Evolutionary conservation across 2,329 filamentous ascomycete species (phyloP).

Genomic region (Talaromyces sp.): DNA sequence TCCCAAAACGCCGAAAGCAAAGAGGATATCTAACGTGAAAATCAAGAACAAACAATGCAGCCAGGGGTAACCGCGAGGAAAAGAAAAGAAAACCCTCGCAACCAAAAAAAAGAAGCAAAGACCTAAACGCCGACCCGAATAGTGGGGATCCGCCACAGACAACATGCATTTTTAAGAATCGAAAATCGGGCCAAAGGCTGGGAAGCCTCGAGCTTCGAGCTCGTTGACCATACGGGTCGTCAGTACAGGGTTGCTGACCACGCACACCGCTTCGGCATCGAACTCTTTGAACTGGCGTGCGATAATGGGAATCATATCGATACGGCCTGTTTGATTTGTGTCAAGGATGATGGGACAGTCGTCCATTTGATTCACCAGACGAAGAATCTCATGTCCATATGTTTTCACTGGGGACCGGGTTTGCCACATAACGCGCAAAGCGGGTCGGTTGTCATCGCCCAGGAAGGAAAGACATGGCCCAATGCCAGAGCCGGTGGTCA

Average conservation of each 20-base stretch:
- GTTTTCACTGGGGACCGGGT: constrained; percentile 64
- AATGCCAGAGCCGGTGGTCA: constrained; percentile 74
- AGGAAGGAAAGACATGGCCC: constrained; percentile 69
- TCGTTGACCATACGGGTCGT: constrained; percentile 70
- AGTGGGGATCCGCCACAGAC: neutral
- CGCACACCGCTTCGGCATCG: constrained; percentile 68
- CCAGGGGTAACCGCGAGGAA: neutral
- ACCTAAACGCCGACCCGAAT: neutral
- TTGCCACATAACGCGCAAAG: constrained; percentile 68
- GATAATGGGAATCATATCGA: constrained; percentile 62
- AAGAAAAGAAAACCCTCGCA: neutral
- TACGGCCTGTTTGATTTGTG: constrained; percentile 61
- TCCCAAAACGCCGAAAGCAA: no score
- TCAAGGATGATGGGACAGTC: constrained; percentile 68
- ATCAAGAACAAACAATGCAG: neutral
- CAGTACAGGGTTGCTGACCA: constrained; percentile 70
- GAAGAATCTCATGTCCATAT: constrained; percentile 62
- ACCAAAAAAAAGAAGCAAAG: neutral
- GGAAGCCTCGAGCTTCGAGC: constrained; percentile 66
- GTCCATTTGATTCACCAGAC: constrained; percentile 61
- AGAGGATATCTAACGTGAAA: neutral
- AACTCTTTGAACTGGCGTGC: constrained; percentile 54
- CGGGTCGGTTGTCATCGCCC: constrained; percentile 47
- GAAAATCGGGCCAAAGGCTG: constrained; percentile 74
- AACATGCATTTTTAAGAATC: constrained; percentile 55